Evolutionary conservation across 169 alveolate species (phyloP).

Genomic region (Ichthyophthirius multifiliis): DNA sequence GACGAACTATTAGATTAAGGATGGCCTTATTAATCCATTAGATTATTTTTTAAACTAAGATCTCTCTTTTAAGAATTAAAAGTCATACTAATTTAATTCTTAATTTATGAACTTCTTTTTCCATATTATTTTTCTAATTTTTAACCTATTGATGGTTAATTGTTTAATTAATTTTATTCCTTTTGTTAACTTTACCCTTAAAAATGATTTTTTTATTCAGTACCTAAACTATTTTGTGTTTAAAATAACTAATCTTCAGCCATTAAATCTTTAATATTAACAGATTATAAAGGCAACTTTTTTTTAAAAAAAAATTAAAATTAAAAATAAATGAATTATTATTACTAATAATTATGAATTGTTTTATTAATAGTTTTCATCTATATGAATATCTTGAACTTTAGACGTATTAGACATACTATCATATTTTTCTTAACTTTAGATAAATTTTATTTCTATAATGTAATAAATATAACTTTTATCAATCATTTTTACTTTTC

Average conservation of each 20-base stretch:
- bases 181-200: too few species aligned
- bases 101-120: background rate
- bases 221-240: too few species aligned
- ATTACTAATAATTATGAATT: background rate
- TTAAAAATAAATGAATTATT: background rate
- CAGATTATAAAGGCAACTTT: background rate
- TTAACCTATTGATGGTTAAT: too few species aligned
- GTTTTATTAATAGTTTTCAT: too few species aligned
- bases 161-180: too few species aligned
- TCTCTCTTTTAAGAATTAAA: background rate
- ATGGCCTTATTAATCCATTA: background rate
- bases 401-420: background rate
- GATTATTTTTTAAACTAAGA: background rate
- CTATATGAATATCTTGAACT: too few species aligned
- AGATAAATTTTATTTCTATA: background rate
- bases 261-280: too few species aligned
- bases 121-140: background rate
- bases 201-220: too few species aligned
- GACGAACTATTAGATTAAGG: too few species aligned
- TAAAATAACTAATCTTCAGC: too few species aligned
- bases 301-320: background rate
- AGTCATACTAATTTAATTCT: background rate
- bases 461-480: background rate
- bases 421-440: background rate
- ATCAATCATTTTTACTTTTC: background rate